Conservation (phyloP, 202 grass and related monocot genomes). For the Carex sylvatica region DNA sequence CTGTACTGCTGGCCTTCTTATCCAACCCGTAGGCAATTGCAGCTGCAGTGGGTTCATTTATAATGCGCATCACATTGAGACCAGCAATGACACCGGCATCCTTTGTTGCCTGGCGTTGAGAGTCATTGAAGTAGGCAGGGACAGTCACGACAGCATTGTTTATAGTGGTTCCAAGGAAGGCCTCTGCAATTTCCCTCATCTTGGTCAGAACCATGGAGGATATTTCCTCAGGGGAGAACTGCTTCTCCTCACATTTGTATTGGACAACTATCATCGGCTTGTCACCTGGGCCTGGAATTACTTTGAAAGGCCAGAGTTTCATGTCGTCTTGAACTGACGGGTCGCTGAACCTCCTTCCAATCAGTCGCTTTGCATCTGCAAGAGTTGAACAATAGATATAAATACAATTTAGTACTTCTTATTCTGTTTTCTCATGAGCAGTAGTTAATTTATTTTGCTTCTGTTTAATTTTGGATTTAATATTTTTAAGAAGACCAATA, state of each 20-base stretch:
- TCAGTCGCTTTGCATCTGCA: conserved; percentile 77
- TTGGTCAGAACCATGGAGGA: conserved; percentile 88
- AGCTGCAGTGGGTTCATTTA: conserved; percentile 75
- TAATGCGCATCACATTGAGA: conserved; percentile 73
- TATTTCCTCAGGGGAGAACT: conserved; percentile 70
- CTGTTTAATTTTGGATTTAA: not conserved
- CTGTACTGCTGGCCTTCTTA: conserved; percentile 48
- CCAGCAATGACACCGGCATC: conserved; percentile 68
- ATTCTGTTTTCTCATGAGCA: not conserved
- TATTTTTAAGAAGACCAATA: not conserved
- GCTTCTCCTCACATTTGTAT: conserved; percentile 74
- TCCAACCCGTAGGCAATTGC: conserved; percentile 73
- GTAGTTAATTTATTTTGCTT: not conserved
- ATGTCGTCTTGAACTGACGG: conserved; percentile 66
- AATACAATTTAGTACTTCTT: not conserved
- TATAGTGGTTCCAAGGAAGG: conserved; percentile 37
- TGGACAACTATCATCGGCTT: conserved; percentile 75
- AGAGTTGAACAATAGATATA: not conserved
- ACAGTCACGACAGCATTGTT: conserved; percentile 78
- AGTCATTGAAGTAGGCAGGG: conserved; percentile 83
- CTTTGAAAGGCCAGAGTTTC: conserved; percentile 89
- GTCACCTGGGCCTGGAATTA: conserved; percentile 47
- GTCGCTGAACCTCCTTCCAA: conserved; percentile 69
- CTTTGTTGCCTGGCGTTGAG: conserved; percentile 79
- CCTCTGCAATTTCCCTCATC: conserved; percentile 78